Evolutionary conservation across 2,329 filamentous ascomycete species (phyloP), one percentile per base, ranked within the genome.

Genomic region (Xylaria sp.): DNA sequence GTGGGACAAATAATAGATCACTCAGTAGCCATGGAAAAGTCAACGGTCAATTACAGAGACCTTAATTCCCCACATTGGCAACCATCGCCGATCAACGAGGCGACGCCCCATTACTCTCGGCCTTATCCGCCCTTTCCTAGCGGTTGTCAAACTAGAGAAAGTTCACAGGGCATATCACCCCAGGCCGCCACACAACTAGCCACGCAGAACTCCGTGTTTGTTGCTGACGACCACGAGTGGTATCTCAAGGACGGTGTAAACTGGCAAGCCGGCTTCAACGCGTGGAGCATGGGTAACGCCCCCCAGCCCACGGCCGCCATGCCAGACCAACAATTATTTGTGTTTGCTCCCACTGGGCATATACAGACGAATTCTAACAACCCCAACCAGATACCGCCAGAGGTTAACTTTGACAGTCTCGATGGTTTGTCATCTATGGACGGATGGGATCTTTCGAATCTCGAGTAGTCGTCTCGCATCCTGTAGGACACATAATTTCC

Each of bases 221-320:
- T 75, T 5, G 74, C 86, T 44, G 83, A 85, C 62, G 80, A 80
- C 8, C 80, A 83, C 62, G 82, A 86, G 38, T 87, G 83, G 82
- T 84, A 85, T 66, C 72, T 87, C 19, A 85, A 80, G 54, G 85
- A 87, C 61, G 80, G 84, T 17, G 83, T 81, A 25, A 83, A 79
- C 62, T 86, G 84, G 83, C 83, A 86, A 60, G 82, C 85, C 56
- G 81, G 84, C 62, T 87, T 86, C 67, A 80, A 85, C 56, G 73
- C 78, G 2, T 87, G 84, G 84, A 80, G 78, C 33, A 71, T 80
- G 55, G 72, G 75, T 11, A 68, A 62, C 40, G 60, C 63, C 19
- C 59, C 66, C 44, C 60, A 61, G 13, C 47, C 67, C n/a, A 54
- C 68, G 6, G 67, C 72, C 54, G 73, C 68, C 35, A 69, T 77